Evolutionary conservation across 352 stramenopile species (phyloP), one percentile per base, ranked within the genome.

Genomic region (Bremia lactucae): DNA sequence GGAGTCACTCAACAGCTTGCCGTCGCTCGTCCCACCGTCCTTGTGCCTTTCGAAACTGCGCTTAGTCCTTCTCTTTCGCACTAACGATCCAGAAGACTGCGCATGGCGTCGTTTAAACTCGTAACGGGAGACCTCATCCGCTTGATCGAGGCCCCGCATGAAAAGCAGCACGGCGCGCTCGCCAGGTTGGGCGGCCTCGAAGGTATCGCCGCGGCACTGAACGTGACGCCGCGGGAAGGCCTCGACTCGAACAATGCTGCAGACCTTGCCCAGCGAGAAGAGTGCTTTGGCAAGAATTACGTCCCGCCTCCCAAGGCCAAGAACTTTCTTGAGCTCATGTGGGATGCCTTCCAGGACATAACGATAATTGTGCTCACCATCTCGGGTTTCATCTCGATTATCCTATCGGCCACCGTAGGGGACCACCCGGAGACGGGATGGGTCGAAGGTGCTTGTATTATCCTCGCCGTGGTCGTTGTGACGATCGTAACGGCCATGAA

Each of bases 401-500:
- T 91, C 20, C 50, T 94, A 16, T 72, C 77, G 11, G 24, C 48
- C 7, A 71, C 64, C 0, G 65, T 76, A 29, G 66, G 72, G 22
- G 55, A 79, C n/a, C 60, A 81, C 47, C 44, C 42, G 6, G 58
- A 73, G 36, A 80, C 68, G 6, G 69, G 55, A 2, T 96, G 83
- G 84, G 83, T 96, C 11, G 83, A 96, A 53, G 85, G 84, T 47
- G 63, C 72, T 21, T 90, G 81, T 52, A 97, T 97, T 55, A 63
- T 95, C 8, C 48, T 94, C 9, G 80, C 87, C 20, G 77, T 96
- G 29, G 38, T 95, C 6, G 65, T 97, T 10, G 86, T 96, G 4
- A 83, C 81, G 4, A 63, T 78, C 13, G 81, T 97, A 6, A 91
- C 83, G 20, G 84, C 83, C 23, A 46, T 75, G 21, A 95, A 94